Base-by-base conservation (phyloP, 306 rosid genomes). In the Dalbergia cochinchinensis region DNA sequence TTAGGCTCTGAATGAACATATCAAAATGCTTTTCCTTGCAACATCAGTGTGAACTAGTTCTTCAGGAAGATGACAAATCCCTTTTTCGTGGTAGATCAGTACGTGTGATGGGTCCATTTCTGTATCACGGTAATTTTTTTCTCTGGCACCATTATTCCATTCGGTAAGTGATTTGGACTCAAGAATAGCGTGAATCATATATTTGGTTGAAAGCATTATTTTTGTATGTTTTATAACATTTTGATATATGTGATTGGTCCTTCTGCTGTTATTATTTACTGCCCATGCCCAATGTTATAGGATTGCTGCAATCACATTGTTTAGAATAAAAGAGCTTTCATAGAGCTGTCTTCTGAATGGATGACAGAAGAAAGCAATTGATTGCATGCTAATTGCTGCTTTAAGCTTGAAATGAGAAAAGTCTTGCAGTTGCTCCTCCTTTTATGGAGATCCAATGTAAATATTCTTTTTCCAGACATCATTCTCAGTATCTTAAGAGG, bases 361-460 rank as follows among this genome's bases (percentile, higher is more conserved):
- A 34, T 13, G 33, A 39, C 9, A 3, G 39, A 7, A 53, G 80
- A 65, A 31, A 59, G 68, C 6, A 54, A 71, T 51, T 11, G 63
- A 72, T 9, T 35, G 11, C 67, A 66, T 66, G 74, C 63, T 80
- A 44, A 12, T 66, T 65, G 55, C 69, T 73, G 45, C 48, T 58
- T 64, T 61, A 80, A 34, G 70, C 63, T 45, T 81, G 69, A 57
- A 45, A 35, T 22, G 31, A 65, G 34, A 41, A 55, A 47, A 73
- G 57, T 73, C 26, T 39, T 59, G 31, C 37, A 26, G 31, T 26
- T 26, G 31, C 31, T 65, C 51, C 57, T 41, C n/a, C n/a, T 31
- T 65, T 8, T 39, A 35, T 80, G 12, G 61, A 34, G 50, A 54
- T 65, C 45, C 31, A 54, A 35, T 73, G 80, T 80, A 80, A 80